Conservation (phyloP, 257 asterid genomes). For the Solanum clarkiae region DNA sequence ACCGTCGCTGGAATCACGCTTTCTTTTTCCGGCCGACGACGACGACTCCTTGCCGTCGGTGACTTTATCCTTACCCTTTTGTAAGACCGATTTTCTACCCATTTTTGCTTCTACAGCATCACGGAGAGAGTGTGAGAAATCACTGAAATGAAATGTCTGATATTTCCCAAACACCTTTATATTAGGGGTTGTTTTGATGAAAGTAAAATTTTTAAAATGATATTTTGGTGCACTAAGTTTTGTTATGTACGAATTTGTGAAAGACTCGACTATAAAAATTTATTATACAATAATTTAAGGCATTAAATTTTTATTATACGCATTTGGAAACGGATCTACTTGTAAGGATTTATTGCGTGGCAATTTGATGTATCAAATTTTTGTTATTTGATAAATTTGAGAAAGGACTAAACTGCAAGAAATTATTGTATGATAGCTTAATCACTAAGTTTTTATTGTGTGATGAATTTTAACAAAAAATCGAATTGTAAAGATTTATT, state of each 20-base stretch:
- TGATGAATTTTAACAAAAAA: background rate
- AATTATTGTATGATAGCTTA: background rate
- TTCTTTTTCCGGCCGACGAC: slow-evolving; percentile 48
- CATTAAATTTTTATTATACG: background rate
- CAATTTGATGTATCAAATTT: background rate
- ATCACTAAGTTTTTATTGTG: background rate
- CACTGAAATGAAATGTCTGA: background rate
- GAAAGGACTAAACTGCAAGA: background rate
- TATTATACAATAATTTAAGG: too few species aligned
- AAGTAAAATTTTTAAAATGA: background rate
- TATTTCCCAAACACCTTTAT: background rate
- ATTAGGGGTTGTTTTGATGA: background rate
- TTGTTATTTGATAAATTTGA: background rate
- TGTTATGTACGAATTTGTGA: background rate
- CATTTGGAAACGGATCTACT: background rate
- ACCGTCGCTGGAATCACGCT: slow-evolving; percentile 11
- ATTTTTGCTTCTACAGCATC: background rate
- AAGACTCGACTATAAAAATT: too few species aligned
- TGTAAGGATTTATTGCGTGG: background rate
- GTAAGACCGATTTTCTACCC: slow-evolving; percentile 33
- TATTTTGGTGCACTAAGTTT: background rate
- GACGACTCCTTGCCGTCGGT: slow-evolving; percentile 18
- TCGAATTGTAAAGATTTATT: background rate
- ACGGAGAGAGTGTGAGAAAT: background rate
- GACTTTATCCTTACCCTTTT: slow-evolving; percentile 82